Conservation (phyloP, 2,329 filamentous ascomycete genomes). For the Thielaviopsis cerberus region DNA sequence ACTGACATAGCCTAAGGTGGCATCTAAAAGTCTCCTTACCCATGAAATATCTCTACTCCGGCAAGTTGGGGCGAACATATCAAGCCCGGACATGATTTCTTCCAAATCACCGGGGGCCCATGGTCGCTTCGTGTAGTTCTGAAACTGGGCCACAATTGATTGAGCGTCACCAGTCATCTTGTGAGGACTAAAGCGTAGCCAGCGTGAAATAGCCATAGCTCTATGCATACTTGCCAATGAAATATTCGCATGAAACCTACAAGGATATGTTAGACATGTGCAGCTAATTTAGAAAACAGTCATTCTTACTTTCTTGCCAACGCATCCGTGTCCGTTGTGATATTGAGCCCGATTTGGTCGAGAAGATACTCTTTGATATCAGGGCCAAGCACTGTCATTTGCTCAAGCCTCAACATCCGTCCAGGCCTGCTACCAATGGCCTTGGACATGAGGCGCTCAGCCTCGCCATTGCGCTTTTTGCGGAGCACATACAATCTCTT, state of each 20-base stretch:
- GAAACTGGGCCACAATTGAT: background rate
- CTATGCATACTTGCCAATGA: constrained; percentile 48
- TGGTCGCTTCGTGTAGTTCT: background rate
- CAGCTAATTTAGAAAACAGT: background rate
- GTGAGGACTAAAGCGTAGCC: constrained; percentile 26
- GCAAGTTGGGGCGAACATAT: constrained; percentile 69
- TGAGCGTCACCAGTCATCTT: background rate
- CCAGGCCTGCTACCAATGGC: constrained; percentile 53
- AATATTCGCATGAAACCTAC: constrained; percentile 9
- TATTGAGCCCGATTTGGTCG: constrained; percentile 39
- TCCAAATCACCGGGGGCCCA: constrained; percentile 31
- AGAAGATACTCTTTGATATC: constrained; percentile 76
- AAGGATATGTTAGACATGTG: constrained; percentile 1
- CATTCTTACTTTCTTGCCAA: constrained; percentile 46
- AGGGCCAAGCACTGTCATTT: constrained; percentile 56
- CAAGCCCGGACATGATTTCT: constrained; percentile 60
- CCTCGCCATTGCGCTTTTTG: constrained; percentile 30
- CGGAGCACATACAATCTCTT: constrained; percentile 46
- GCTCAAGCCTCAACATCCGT: constrained; percentile 49
- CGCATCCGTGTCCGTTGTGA: constrained; percentile 45
- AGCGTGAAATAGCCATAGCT: constrained; percentile 58
- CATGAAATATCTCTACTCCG: constrained; percentile 55
- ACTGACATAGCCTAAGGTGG: background rate
- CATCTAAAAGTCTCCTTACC: constrained; percentile 24
- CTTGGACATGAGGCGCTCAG: constrained; percentile 39